Evolutionary conservation across 78 protist genomes (phyloP), one percentile per base, ranked within the genome.

Genomic region (Bodo saltans): DNA sequence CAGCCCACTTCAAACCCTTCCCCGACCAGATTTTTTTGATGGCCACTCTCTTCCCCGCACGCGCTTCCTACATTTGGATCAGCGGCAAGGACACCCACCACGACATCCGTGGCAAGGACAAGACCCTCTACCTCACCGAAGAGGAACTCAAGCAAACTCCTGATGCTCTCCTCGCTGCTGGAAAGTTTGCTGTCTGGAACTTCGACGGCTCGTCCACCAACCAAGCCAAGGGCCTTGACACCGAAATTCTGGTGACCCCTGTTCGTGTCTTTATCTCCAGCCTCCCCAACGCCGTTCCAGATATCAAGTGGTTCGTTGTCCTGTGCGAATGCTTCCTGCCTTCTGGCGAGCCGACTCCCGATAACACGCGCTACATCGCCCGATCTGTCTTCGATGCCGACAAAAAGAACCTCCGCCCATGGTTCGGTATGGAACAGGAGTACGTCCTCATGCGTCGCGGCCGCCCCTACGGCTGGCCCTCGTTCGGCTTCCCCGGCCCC

Each of bases 381-480:
- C 42, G 1, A 30, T 3, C 52, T 40, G 25, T 79, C 74, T 73
- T 90, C 53, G 70, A 29, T 42, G 39, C 23, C 47, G 35, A 0
- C 70, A n/a, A n/a, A n/a, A 11, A 1, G 69, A 86, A 38, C 32
- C 67, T 71, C 53, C 47, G 75, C n/a, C 90, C 90, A 34, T 89
- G 92, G 97, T 94, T 83, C 85, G 97, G 97, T 23, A 67, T 94
- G n/a, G 96, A 93, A 90, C 96, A 93, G 87, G 96, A 87, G 88
- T 87, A 89, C 90, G 75, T 88, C 11, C 86, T 92, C 34, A 79
- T 87, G 85, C 80, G 39, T 21, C 27, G n/a, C 35, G 74, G 35
- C 47, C 33, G 52, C 52, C 95, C 95, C 27, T 74, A 84, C 83
- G 93, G 93, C 67, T 93, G 91, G 93, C 95, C 93, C 37, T 28